Conservation (phyloP, 441 rosid species). For the Pelargonium fulgidum region DNA sequence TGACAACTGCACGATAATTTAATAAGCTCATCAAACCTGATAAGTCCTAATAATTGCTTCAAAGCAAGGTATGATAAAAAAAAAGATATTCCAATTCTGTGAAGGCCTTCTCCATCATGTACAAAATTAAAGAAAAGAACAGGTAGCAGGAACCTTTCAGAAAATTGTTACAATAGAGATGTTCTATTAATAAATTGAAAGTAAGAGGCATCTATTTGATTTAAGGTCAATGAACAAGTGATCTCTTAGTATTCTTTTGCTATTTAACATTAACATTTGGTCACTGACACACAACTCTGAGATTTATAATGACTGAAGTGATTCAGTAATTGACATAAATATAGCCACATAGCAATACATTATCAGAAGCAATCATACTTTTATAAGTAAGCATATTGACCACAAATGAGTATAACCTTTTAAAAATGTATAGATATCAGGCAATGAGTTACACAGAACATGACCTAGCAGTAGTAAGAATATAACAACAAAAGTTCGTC, state of each 20-base stretch:
- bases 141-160: not conserved
- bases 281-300: not conserved
- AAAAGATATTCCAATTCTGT: too few species aligned
- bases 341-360: not conserved
- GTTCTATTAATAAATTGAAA: not conserved
- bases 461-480: not conserved
- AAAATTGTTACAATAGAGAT: not conserved
- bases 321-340: not conserved
- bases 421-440: not conserved
- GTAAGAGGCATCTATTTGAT: not conserved
- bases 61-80: slow-evolving; percentile 6
- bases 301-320: not conserved
- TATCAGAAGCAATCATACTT: not conserved
- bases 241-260: not conserved
- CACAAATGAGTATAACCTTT: not conserved
- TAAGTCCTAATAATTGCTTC: slow-evolving; percentile 12
- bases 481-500: not conserved
- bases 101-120: not conserved
- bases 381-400: not conserved
- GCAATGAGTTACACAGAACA: not conserved
- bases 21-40: not conserved
- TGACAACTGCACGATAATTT: slow-evolving; percentile 62
- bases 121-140: not conserved
- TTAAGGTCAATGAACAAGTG: slow-evolving; percentile 5
- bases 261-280: not conserved